phyloP scores from a whole-genome alignment of 768 basidiomycete species.

The Suillus decipiens region DNA sequence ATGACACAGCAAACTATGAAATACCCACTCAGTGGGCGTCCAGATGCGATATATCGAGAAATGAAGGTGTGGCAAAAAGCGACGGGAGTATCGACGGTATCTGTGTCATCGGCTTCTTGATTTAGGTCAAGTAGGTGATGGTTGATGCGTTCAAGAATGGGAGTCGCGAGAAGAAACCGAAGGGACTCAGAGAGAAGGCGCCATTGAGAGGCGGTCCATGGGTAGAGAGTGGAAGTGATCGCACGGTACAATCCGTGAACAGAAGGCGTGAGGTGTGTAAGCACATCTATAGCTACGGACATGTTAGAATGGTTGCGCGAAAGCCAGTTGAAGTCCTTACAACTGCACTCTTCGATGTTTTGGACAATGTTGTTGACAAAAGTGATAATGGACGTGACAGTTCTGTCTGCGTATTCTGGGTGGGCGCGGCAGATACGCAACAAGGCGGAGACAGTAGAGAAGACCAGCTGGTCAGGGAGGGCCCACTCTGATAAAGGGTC shows the following conservation, averaged over 20 bases:
- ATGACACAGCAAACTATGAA: slow-evolving; percentile 89
- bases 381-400: slow-evolving; percentile 57
- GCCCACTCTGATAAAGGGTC: slow-evolving; percentile 67
- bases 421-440: slow-evolving; percentile 63
- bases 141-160: slow-evolving; percentile 72
- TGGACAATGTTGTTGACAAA: slow-evolving; percentile 62
- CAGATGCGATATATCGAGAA: slow-evolving; percentile 71
- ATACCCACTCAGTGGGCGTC: slow-evolving; percentile 82
- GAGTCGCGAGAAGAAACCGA: slow-evolving; percentile 61
- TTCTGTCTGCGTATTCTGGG: slow-evolving; percentile 47
- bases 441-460: slow-evolving; percentile 74
- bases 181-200: slow-evolving; percentile 51
- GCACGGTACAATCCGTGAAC: slow-evolving; percentile 89
- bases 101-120: slow-evolving; percentile 49
- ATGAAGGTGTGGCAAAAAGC: slow-evolving; percentile 69
- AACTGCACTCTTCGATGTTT: slow-evolving; percentile 50
- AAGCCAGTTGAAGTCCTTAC: slow-evolving; percentile 41
- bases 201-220: slow-evolving; percentile 75
- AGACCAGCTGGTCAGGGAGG: slow-evolving; percentile 82
- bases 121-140: slow-evolving; percentile 63
- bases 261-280: slow-evolving; percentile 77
- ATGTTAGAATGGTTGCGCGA: not conserved
- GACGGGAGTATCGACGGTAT: slow-evolving; percentile 40
- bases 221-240: slow-evolving; percentile 73
- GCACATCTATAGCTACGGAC: slow-evolving; percentile 60